Evolutionary conservation across 192 early-diverging fungal genomes (phyloP).

Genomic region (Podila minutissima): DNA sequence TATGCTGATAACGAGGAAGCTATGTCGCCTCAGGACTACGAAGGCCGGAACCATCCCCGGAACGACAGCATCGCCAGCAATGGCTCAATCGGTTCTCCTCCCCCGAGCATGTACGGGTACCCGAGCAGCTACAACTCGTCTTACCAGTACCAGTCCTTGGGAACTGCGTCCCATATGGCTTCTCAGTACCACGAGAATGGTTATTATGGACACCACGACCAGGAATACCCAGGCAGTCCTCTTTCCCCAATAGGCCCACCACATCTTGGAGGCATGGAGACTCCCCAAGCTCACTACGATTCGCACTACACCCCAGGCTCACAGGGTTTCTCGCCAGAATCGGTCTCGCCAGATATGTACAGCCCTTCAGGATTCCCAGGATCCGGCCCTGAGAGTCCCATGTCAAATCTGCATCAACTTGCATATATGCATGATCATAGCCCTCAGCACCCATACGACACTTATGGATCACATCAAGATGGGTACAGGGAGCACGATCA

Average conservation of each 20-base stretch:
- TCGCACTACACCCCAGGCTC: conserved; percentile 26
- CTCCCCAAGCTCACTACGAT: conserved; percentile 11
- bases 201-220: conserved; percentile 29
- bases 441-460: conserved; percentile 18
- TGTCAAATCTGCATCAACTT: not conserved
- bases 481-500: conserved; percentile 13
- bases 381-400: conserved; percentile 16
- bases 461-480: conserved; percentile 14
- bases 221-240: conserved; percentile 36
- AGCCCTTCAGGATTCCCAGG: conserved; percentile 29
- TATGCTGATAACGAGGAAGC: conserved; percentile 76
- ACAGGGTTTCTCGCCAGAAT: conserved; percentile 43
- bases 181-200: conserved; percentile 19
- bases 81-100: conserved; percentile 6
- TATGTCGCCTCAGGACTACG: not conserved
- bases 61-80: conserved; percentile 46
- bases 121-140: conserved; percentile 37
- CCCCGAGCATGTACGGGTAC: conserved; percentile 34
- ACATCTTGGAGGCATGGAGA: conserved; percentile 23
- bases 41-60: conserved; percentile 4
- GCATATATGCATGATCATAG: not conserved
- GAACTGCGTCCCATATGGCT: conserved; percentile 43
- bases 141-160: conserved; percentile 42
- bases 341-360: conserved; percentile 42
- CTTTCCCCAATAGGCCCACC: conserved; percentile 18